A percentile compares a stretch with the other conserved stretches of the same genome.
Conservation (phyloP, 179 eudicot species). For the Carnegiea gigantea region DNA sequence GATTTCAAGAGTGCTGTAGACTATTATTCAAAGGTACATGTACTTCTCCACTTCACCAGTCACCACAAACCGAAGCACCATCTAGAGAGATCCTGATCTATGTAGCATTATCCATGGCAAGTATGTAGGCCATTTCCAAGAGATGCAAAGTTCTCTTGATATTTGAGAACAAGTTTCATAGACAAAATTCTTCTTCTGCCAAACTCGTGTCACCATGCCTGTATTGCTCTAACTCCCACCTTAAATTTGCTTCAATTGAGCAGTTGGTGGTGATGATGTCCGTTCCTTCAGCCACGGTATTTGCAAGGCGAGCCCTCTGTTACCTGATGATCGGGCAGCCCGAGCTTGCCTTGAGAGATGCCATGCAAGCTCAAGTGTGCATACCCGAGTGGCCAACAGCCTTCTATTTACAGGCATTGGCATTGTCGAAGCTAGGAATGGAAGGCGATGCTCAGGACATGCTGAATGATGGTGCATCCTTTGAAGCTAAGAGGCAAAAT, state of each 20-base stretch:
- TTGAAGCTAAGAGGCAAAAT: constrained; percentile 58
- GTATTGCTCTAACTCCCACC: neutral
- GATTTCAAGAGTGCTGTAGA: constrained; percentile 84
- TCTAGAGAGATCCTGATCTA: neutral
- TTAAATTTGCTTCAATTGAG: neutral
- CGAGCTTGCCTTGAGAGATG: constrained; percentile 88
- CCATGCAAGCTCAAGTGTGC: constrained; percentile 99
- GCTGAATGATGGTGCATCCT: constrained; percentile 49
- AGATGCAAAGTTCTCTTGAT: neutral
- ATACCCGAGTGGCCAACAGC: constrained; percentile 99
- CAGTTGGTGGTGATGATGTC: constrained; percentile 91
- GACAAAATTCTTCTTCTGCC: neutral
- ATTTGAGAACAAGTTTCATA: neutral
- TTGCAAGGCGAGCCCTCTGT: constrained; percentile 82
- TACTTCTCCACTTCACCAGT: neutral
- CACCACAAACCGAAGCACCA: neutral
- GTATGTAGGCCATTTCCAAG: neutral
- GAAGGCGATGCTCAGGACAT: constrained; percentile 59
- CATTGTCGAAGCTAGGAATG: constrained; percentile 54
- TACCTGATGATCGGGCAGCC: constrained; percentile 88
- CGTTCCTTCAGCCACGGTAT: constrained; percentile 81
- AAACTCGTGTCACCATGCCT: neutral
- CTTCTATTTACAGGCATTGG: constrained; percentile 81
- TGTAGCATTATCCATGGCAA: neutral
- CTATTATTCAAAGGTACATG: constrained; percentile 76